A percentile compares a stretch with the other conserved stretches of the same genome.
Conservation (phyloP, 2,329 filamentous ascomycete species). For the Neoscytalidium dimidiatum region DNA sequence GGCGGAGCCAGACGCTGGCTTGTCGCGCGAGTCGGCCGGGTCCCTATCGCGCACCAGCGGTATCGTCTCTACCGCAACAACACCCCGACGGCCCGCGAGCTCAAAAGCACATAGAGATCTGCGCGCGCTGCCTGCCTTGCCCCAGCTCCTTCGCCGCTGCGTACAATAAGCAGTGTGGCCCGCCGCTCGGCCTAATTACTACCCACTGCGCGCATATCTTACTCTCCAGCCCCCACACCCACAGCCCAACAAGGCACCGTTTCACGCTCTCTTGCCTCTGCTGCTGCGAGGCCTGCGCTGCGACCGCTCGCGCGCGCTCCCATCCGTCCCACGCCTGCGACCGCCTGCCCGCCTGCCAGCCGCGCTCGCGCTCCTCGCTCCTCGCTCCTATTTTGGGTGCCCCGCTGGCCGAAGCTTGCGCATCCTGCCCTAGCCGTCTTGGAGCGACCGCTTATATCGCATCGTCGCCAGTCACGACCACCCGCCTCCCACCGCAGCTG, state of each 20-base stretch:
- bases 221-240: conserved; percentile 11
- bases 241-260: background rate
- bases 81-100: background rate
- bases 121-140: conserved; percentile 7
- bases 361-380: background rate
- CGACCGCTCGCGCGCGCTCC: background rate
- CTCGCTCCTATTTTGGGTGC: conserved; percentile 16
- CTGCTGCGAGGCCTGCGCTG: conserved; percentile 7
- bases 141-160: background rate
- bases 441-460: conserved; percentile 14
- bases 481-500: conserved; percentile 15
- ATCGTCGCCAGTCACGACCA: conserved; percentile 3
- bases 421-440: conserved; percentile 13
- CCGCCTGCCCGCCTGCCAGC: background rate
- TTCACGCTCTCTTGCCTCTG: conserved; percentile 5
- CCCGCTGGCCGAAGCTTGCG: conserved; percentile 11
- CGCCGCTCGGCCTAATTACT: conserved; percentile 13
- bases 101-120: background rate
- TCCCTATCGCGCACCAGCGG: conserved; percentile 1
- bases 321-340: background rate
- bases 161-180: background rate
- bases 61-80: background rate
- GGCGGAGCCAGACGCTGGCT: conserved; percentile 3
- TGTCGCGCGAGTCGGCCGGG: background rate
- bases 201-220: conserved; percentile 13